Base-by-base conservation (phyloP, 2,329 filamentous ascomycete species). In the Orbilia blumenaviensis region DNA sequence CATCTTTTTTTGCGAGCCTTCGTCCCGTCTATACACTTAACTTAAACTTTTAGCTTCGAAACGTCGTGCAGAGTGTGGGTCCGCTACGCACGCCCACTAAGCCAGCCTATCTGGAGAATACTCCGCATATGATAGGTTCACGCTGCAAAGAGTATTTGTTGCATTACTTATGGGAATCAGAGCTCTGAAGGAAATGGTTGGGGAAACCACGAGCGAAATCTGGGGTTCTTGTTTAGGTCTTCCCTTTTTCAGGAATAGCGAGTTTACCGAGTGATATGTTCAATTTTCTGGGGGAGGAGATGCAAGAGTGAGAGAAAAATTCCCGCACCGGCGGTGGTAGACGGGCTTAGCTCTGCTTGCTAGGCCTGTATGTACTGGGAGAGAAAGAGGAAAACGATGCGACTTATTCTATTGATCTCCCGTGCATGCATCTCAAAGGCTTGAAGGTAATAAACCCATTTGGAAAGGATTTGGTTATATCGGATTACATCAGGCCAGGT, bases 211-310 rank as follows among this genome's bases (percentile, higher is more conserved):
- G 36, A 61, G 25, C 32, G 54, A 63, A 71, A 71, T 71, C 56
- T 71, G 66, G 66, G 66, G 66, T 71, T 46, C 1, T 41, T 14
- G 10, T 52, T 32, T 18, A 25, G 52, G 32, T 32, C 6, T 66
- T 66, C 29, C 66, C 54, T 54, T 69, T 69, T 69, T 69, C 54
- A 62, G 66, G 54, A 48, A 42, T 63, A 71, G 66, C 56, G 56
- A 63, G 66, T 56, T 71, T 62, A 56, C 56, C 48, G 66, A 54
- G 44, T 48, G 32, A 41, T 50, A 41, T 54, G 29, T 38, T 25
- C 29, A 12, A 38, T 56, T 38, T 56, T 56, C 32, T 38, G 46
- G 46, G 46, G 60, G 27, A 29, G 42, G 42, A 46, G 18, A 46
- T 23, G 16, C 1, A 3, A 9, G 42, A 23, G 42, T n/a, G 12